Base-by-base conservation (phyloP, 331 rosid genomes). In the Telfairia occidentalis region DNA sequence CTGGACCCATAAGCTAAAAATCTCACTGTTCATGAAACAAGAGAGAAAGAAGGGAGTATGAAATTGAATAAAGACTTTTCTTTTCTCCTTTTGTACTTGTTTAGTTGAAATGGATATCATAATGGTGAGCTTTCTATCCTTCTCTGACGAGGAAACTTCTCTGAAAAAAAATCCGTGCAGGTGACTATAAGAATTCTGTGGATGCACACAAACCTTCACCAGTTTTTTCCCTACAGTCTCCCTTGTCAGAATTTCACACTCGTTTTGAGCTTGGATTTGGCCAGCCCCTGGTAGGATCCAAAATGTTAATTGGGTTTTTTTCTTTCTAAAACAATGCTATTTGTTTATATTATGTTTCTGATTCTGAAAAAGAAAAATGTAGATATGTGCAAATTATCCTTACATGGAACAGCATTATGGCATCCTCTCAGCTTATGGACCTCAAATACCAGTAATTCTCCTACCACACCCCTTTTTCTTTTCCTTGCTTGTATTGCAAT, bases 261-360 rank as follows among this genome's bases (percentile, higher is more conserved):
- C 88, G 82, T 76, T 84, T 87, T 77, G 97, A 90, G 87, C 89
- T 90, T 4, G 97, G 98, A 73, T 86, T 91, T 61, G 64, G 85
- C 80, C 97, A 87, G 82, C 97, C 96, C 15, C 29, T 86, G 98
- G 98, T 91, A 76, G 24, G 78, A 42, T 23, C 29, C 16, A 40
- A 2, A 35, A 24, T 40, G 50, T 43, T 43, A 8, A 3, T 75
- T 43, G 18, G 30, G 26, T 42, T 24, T 19, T 1, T 42, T 13
- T 42, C 16, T n/a, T 28, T 4, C 11, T 30, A n/a, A 35, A n/a
- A 13, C 3, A 38, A 18, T 23, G 50, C 11, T 23, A 6, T 2
- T 38, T 35, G 30, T 57, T 28, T 26, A 28, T 35, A 26, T 57
- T 40, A 16, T 38, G 9, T 18, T 40, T 18, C 48, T 60, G 42